A percentile compares a stretch with the other conserved stretches of the same genome.
Evolutionary conservation across 768 basidiomycete species (phyloP).

Genomic region (Candolleomyces eurysporus): DNA sequence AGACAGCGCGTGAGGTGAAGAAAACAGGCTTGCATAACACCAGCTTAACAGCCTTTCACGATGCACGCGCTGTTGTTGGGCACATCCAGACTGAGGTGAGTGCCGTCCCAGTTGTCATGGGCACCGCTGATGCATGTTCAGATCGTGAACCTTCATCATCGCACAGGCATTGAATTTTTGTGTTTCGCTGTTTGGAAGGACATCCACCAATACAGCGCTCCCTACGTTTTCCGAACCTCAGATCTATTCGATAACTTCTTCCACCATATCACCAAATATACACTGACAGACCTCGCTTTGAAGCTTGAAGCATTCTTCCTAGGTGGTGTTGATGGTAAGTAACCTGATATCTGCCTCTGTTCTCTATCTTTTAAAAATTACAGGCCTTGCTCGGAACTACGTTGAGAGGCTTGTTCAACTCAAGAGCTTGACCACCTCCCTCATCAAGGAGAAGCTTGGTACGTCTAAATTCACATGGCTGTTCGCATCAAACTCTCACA

Average conservation of each 20-base stretch:
- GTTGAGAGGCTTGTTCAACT: no score
- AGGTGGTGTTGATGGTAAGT: neutral
- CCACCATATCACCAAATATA: neutral
- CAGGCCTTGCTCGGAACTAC: neutral
- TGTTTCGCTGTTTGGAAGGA: neutral
- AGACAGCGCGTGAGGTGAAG: neutral
- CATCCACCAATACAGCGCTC: neutral
- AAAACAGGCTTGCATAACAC: neutral
- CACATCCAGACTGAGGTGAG: neutral
- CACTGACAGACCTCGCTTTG: neutral
- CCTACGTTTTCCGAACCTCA: neutral
- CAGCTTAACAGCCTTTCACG: neutral
- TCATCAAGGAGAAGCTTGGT: neutral
- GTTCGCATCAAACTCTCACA: neutral
- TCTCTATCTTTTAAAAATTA: neutral
- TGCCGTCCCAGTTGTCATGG: neutral
- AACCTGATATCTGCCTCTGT: neutral
- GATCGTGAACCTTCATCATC: neutral
- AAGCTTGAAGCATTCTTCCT: neutral
- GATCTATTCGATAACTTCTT: neutral
- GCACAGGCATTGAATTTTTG: neutral
- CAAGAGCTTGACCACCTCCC: neutral
- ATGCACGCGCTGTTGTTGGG: neutral
- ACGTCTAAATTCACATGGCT: neutral
- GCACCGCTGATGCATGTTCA: neutral